Conservation (phyloP, 306 rosid species). For the Gleditsia sinensis region DNA sequence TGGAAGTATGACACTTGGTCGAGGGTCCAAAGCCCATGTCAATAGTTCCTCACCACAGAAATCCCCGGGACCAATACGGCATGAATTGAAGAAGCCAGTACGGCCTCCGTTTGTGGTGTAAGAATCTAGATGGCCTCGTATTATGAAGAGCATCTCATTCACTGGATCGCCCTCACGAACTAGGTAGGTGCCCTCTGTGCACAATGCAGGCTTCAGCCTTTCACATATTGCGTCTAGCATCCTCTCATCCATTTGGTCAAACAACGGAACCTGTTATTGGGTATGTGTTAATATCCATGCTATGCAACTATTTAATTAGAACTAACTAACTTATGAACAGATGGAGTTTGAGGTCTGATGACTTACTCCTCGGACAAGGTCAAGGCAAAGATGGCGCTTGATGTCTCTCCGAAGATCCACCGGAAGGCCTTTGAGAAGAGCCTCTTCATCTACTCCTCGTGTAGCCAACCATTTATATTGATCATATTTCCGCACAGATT, state of each 20-base stretch:
- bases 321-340: background rate
- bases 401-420: constrained; percentile 87
- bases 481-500: constrained; percentile 73
- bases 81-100: constrained; percentile 88
- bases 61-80: constrained; percentile 77
- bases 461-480: constrained; percentile 96
- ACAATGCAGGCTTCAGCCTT: constrained; percentile 77
- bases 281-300: no score
- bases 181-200: constrained; percentile 78
- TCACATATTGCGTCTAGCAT: constrained; percentile 96
- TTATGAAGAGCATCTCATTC: constrained; percentile 89
- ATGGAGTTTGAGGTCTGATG: background rate
- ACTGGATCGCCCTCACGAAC: constrained; percentile 94
- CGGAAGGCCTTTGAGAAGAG: constrained; percentile 75
- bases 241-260: constrained; percentile 96
- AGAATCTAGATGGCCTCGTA: constrained; percentile 88
- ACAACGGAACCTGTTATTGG: constrained; percentile 83
- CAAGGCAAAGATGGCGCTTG: constrained; percentile 96
- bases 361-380: constrained; percentile 85
- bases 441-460: constrained; percentile 88
- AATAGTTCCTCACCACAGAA: constrained; percentile 94
- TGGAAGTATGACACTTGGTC: constrained; percentile 72
- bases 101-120: constrained; percentile 96
- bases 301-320: no score
- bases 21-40: constrained; percentile 94